These are phyloP conservation scores for Exophiala oligosperma DNA, from an alignment of 2,329 filamentous ascomycete genomes.

Conservation along the genomic window DNA sequence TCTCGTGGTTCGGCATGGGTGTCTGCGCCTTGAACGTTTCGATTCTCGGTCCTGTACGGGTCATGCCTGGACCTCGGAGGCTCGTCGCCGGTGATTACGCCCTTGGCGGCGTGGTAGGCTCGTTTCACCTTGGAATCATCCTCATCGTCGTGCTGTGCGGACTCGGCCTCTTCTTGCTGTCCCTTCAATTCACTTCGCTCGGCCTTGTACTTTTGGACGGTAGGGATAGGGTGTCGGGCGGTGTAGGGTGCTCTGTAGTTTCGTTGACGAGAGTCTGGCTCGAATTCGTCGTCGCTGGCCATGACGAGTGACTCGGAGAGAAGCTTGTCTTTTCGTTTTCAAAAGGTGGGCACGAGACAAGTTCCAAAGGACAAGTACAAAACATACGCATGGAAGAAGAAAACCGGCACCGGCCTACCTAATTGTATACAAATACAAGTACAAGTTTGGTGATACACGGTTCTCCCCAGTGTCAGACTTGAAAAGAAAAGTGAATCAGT, in stretches of 20 bases:
- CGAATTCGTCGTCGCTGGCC: constrained; percentile 16
- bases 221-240: constrained; percentile 28
- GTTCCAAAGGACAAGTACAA: not conserved
- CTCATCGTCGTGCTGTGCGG: constrained; percentile 21
- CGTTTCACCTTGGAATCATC: constrained; percentile 22
- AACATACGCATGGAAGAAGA: no score
- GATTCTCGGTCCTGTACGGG: constrained; percentile 26
- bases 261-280: constrained; percentile 17
- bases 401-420: no score
- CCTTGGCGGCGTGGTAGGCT: constrained; percentile 28
- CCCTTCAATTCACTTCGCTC: constrained; percentile 23
- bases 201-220: constrained; percentile 28
- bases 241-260: constrained; percentile 22
- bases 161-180: constrained; percentile 17
- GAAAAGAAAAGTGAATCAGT: no score
- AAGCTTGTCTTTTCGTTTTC: not conserved
- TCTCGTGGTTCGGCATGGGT: constrained; percentile 1
- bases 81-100: constrained; percentile 26
- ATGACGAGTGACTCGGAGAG: constrained; percentile 6
- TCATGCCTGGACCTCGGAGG: constrained; percentile 11
- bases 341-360: not conserved
- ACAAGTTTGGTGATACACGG: no score
- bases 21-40: constrained; percentile 14
- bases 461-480: no score
- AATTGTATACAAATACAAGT: no score